Conservation (phyloP, 108 stramenopile species). For the Cyclotella baltica region DNA sequence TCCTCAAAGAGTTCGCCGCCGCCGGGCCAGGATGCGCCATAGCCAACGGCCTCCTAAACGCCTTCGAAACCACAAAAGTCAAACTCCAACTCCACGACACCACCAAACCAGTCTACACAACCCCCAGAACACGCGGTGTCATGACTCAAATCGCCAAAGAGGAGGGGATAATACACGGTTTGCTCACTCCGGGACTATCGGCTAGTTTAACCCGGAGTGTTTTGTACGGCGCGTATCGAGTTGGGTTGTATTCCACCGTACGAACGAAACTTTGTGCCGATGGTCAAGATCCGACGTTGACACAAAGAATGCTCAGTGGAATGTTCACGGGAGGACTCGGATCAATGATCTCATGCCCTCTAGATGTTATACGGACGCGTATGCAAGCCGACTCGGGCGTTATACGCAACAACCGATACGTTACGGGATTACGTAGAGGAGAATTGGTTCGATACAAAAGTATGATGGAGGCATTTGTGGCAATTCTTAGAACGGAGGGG, state of each 20-base stretch:
- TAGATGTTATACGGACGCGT: constrained; percentile 60
- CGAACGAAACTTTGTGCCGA: constrained; percentile 25
- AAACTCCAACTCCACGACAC: constrained; percentile 58
- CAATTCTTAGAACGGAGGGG: constrained; percentile 47
- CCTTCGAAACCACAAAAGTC: constrained; percentile 60
- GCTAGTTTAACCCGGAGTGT: constrained; percentile 50
- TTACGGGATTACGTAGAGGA: constrained; percentile 48
- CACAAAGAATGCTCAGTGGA: constrained; percentile 44
- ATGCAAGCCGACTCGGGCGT: constrained; percentile 57
- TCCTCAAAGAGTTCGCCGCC: constrained; percentile 45
- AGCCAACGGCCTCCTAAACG: constrained; percentile 58
- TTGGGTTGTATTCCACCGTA: constrained; percentile 50
- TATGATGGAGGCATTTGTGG: constrained; percentile 33
- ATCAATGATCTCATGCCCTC: constrained; percentile 50
- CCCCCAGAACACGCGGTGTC: constrained; percentile 44
- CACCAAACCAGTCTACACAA: constrained; percentile 37
- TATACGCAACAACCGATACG: constrained; percentile 32
- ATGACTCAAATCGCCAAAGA: constrained; percentile 57
- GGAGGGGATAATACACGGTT: constrained; percentile 52
- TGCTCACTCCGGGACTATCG: constrained; percentile 52
- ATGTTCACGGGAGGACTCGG: constrained; percentile 57
- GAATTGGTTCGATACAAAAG: constrained; percentile 39
- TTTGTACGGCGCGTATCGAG: constrained; percentile 58
- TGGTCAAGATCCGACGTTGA: constrained; percentile 1
- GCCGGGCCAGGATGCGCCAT: constrained; percentile 59